Evolutionary conservation across 257 asterid species (phyloP).

Genomic region (Nyctanthes arbortristis): DNA sequence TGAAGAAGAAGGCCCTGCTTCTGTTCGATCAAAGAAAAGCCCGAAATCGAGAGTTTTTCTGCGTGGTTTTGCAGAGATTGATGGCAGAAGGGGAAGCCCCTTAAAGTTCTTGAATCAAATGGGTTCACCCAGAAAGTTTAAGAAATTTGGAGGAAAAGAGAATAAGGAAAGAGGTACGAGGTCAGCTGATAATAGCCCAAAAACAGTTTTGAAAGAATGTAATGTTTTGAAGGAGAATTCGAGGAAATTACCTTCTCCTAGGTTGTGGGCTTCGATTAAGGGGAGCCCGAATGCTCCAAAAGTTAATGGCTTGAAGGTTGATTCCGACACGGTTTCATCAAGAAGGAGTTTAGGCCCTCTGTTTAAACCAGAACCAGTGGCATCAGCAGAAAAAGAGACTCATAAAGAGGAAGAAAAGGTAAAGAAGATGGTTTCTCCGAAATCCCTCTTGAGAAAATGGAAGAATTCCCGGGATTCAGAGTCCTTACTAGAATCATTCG

Average conservation of each 20-base stretch:
- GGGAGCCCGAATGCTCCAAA: slow-evolving; percentile 47
- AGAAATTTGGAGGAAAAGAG: slow-evolving; percentile 68
- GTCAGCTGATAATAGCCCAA: slow-evolving; percentile 57
- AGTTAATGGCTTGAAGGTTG: slow-evolving; percentile 45
- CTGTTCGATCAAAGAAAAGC: slow-evolving; percentile 45
- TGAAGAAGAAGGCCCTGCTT: slow-evolving; percentile 55
- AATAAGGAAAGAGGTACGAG: slow-evolving; percentile 35
- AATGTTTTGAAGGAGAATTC: slow-evolving; percentile 34
- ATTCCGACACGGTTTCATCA: slow-evolving; percentile 36
- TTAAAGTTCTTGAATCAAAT: slow-evolving; percentile 65
- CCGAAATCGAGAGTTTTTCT: slow-evolving; percentile 53
- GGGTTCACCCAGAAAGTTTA: slow-evolving; percentile 69
- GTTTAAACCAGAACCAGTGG: slow-evolving; percentile 60
- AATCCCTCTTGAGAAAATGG: slow-evolving; percentile 23
- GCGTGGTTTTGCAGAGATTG: slow-evolving; percentile 44
- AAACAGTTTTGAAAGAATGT: slow-evolving; percentile 35
- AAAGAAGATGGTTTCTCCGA: slow-evolving; percentile 43
- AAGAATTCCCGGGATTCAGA: slow-evolving; percentile 26
- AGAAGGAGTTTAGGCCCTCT: slow-evolving; percentile 62
- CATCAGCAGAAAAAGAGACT: slow-evolving; percentile 48
- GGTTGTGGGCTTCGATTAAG: slow-evolving; percentile 50
- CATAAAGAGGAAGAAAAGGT: slow-evolving; percentile 57
- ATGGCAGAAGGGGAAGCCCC: slow-evolving; percentile 64
- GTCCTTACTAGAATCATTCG: slow-evolving; percentile 40
- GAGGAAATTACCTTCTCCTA: slow-evolving; percentile 63